Conservation (phyloP, 345 rosid genomes). For the Linum usitatissimum region DNA sequence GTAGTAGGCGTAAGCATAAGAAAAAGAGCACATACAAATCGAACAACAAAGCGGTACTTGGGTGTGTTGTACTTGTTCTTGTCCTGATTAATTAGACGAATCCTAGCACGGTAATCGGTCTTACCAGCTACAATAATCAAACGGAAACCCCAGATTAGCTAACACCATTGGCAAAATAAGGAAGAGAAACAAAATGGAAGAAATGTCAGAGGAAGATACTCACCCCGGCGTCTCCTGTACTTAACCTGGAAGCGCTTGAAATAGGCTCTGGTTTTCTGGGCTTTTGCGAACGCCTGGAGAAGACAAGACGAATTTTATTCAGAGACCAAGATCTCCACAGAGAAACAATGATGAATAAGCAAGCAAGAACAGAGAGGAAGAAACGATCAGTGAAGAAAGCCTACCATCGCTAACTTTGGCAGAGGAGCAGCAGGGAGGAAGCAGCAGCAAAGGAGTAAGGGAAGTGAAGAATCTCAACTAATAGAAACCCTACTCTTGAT, state of each 20-base stretch:
- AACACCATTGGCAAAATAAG: background rate
- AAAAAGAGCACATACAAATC: conserved; percentile 36
- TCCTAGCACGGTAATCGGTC: conserved; percentile 66
- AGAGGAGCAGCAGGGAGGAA: too few species aligned
- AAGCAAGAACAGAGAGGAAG: background rate
- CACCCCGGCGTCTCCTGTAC: conserved; percentile 65
- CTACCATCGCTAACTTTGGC: too few species aligned
- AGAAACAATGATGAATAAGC: background rate
- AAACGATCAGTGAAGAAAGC: too few species aligned
- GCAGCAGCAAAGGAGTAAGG: too few species aligned
- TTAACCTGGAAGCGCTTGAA: conserved; percentile 64
- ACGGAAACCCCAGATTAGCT: background rate
- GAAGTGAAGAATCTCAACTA: too few species aligned
- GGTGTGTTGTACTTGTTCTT: conserved; percentile 72
- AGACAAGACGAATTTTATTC: background rate
- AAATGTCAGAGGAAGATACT: background rate
- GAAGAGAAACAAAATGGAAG: background rate
- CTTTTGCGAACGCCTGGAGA: conserved; percentile 40
- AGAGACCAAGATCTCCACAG: background rate
- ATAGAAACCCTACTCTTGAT: too few species aligned
- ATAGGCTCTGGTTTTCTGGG: conserved; percentile 46
- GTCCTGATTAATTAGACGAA: conserved; percentile 59
- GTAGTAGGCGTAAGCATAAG: background rate
- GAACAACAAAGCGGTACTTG: conserved; percentile 55
- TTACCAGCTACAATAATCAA: conserved; percentile 37